phyloP scores from a whole-genome alignment of 2,329 filamentous ascomycete species.

The Pseudogymnoascus sp. region DNA sequence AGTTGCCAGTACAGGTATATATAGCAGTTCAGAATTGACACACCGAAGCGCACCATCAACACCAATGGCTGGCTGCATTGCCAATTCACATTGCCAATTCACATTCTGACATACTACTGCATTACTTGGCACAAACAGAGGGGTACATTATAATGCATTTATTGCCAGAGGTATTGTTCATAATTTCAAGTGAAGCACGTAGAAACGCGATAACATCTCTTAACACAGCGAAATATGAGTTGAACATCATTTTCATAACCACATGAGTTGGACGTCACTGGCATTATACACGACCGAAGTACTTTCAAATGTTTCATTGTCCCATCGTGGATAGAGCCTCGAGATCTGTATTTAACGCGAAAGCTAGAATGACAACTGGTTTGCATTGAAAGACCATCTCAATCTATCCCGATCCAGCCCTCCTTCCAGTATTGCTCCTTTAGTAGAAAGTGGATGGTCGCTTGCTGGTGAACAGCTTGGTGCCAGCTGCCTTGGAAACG shows the following conservation, averaged over 20 bases:
- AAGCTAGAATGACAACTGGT: constrained; percentile 28
- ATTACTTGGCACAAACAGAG: background rate
- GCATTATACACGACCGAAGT: background rate
- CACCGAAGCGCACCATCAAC: background rate
- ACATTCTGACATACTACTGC: background rate
- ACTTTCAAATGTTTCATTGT: constrained; percentile 9
- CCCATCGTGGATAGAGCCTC: constrained; percentile 8
- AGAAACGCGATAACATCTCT: background rate
- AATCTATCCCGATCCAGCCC: constrained; percentile 19
- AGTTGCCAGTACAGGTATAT: too few relatives aligned
- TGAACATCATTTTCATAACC: background rate
- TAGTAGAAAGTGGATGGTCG: constrained; percentile 98
- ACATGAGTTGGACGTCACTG: background rate
- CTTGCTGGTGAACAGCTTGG: constrained; percentile 88
- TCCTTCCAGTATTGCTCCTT: constrained; percentile 35
- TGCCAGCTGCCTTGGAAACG: constrained; percentile 68
- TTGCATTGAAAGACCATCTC: constrained; percentile 27
- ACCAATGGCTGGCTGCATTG: background rate
- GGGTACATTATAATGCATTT: background rate
- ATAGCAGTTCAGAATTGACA: too few relatives aligned
- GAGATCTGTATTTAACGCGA: constrained; percentile 11
- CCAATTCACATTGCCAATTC: background rate
- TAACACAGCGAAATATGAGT: background rate
- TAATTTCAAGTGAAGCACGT: background rate
- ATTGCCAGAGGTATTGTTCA: background rate